A percentile compares a stretch with the other conserved stretches of the same genome.
These are phyloP conservation scores for Fusarium paranaense DNA, from an alignment of 2,329 filamentous ascomycete genomes.

Conservation along the genomic window DNA sequence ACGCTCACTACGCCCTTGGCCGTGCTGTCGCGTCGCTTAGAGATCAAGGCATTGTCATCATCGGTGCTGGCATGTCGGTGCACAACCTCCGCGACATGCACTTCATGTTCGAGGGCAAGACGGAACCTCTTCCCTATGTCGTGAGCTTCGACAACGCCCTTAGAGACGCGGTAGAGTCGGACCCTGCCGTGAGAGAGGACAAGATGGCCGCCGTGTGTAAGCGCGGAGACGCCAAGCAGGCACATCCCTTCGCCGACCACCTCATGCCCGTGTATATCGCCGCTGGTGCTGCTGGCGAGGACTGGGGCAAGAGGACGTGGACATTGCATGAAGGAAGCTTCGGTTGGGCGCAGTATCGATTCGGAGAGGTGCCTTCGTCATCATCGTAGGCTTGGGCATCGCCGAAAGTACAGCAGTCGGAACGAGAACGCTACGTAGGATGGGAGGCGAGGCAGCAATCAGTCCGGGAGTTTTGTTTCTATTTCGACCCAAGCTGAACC, in stretches of 20 bases:
- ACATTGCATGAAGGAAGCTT: constrained; percentile 59
- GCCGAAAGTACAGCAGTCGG: background rate
- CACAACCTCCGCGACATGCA: constrained; percentile 72
- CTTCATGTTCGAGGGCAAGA: constrained; percentile 49
- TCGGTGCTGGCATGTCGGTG: constrained; percentile 80
- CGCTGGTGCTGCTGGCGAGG: constrained; percentile 59
- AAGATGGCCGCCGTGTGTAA: constrained; percentile 54
- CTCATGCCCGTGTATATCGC: constrained; percentile 61
- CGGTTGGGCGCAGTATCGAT: constrained; percentile 61
- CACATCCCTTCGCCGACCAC: constrained; percentile 63
- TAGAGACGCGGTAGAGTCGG: constrained; percentile 70
- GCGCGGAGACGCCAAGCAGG: constrained; percentile 59
- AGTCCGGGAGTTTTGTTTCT: background rate
- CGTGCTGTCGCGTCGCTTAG: constrained; percentile 73
- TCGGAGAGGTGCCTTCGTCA: constrained; percentile 51
- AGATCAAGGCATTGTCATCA: constrained; percentile 74
- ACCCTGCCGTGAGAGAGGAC: constrained; percentile 52
- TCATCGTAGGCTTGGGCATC: constrained; percentile 5
- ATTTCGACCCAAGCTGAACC: background rate
- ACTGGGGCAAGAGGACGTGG: constrained; percentile 57
- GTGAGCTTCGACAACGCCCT: constrained; percentile 75
- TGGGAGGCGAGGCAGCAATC: background rate
- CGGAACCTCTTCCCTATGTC: constrained; percentile 65
- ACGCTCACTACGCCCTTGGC: constrained; percentile 75
- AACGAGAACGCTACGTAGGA: background rate